These are phyloP conservation scores for Trichomonascaceae sp. DNA, from an alignment of 1,139 yeast species.

Conservation along the genomic window DNA sequence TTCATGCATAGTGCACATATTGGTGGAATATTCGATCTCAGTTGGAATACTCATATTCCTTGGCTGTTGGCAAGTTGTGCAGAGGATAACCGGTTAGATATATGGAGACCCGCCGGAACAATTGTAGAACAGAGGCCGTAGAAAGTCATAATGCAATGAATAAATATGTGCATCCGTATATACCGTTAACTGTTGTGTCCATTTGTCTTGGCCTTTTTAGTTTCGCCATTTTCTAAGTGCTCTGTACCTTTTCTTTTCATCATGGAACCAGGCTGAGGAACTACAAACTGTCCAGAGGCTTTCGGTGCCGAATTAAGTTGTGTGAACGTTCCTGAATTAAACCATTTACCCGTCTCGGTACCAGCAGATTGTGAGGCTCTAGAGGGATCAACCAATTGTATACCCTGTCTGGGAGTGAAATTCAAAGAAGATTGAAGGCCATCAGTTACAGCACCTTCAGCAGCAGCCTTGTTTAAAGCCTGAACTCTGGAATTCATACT, in stretches of 20 bases:
- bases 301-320: conserved; percentile 18
- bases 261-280: conserved; percentile 14
- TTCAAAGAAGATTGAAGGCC: conserved; percentile 29
- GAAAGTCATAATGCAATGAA: not conserved
- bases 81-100: conserved; percentile 81
- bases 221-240: conserved; percentile 10
- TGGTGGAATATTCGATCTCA: conserved; percentile 77
- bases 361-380: conserved; percentile 1
- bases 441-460: conserved; percentile 10
- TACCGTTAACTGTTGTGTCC: not conserved
- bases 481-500: conserved; percentile 27
- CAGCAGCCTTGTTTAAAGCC: conserved; percentile 11
- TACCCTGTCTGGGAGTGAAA: conserved; percentile 30
- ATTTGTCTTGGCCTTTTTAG: conserved; percentile 15
- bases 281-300: conserved; percentile 14
- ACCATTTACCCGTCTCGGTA: conserved; percentile 21
- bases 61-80: conserved; percentile 80
- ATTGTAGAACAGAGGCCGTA: conserved; percentile 25
- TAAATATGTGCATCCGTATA: not conserved
- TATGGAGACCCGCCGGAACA: conserved; percentile 58
- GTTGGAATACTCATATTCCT: conserved; percentile 77
- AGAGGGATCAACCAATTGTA: conserved; percentile 25
- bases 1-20: conserved; percentile 89
- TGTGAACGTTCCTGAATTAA: conserved; percentile 29
- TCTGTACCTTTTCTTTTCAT: conserved; percentile 13